A percentile compares a stretch with the other conserved stretches of the same genome.
These are phyloP conservation scores for Populus davidiana DNA, from an alignment of 345 rosid genomes.

Conservation along the genomic window DNA sequence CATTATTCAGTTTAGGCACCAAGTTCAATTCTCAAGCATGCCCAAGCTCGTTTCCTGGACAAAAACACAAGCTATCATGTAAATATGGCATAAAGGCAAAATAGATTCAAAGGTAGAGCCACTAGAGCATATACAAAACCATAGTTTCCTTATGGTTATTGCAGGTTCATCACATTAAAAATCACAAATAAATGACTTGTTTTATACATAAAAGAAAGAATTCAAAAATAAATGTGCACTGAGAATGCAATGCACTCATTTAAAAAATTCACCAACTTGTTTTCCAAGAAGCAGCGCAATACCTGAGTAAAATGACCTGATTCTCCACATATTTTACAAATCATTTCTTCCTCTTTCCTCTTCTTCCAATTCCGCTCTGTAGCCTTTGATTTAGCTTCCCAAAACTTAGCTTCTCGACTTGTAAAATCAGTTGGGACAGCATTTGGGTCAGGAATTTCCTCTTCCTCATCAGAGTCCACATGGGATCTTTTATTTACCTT, in stretches of 20 bases:
- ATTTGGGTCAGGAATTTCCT: slow-evolving; percentile 76
- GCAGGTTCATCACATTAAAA: background rate
- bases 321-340: slow-evolving; percentile 94
- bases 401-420: slow-evolving; percentile 95
- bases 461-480: slow-evolving; percentile 69
- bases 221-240: background rate
- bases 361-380: slow-evolving; percentile 99
- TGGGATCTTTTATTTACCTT: slow-evolving; percentile 52
- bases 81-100: background rate
- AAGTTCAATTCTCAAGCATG: background rate
- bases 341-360: slow-evolving; percentile 97
- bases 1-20: background rate
- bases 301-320: slow-evolving; percentile 99
- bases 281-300: background rate
- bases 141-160: background rate
- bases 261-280: background rate
- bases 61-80: background rate
- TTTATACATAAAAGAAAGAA: background rate
- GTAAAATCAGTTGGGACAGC: slow-evolving; percentile 98
- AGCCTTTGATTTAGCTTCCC: slow-evolving; percentile 99
- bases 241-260: background rate
- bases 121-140: background rate
- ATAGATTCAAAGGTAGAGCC: background rate
- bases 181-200: background rate
- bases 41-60: background rate